Base-by-base conservation (phyloP, 805 yeast species). In the Vanderwaltozyma verrucispora region DNA sequence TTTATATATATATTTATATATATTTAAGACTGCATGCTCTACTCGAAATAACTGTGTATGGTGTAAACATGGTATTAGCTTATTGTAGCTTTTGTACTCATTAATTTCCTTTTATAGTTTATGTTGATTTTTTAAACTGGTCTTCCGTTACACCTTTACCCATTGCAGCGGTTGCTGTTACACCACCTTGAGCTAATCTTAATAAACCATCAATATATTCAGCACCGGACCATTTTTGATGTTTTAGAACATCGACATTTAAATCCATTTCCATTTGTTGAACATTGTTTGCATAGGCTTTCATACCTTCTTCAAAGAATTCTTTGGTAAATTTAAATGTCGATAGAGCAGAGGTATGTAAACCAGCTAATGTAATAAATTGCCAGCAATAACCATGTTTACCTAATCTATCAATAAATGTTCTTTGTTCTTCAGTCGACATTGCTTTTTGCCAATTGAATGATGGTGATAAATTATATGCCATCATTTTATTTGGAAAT, bases 161-260 rank as follows among this genome's bases (percentile, higher is more conserved):
- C 96, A 89, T 89, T 34, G 97, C 96, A 48, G 96, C 95, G 34
- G 97, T 89, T 15, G 94, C 80, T 36, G 88, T 72, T 41, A 88
- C 82, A 67, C 97, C 97, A 53, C 96, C 96, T 39, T 92, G 80
- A 19, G 87, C 92, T 64, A 86, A 70, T 64, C 80, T 87, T 62
- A 89, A 77, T 56, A 89, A 69, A 42, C 85, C 80, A 64, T 89
- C 97, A 56, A 89, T 81, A 69, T 86, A 88, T 65, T 85, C 95
- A 23, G 97, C 97, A 59, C 97, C 97, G 30, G 96, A 86, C 97
- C 97, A 89, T 64, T 88, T 86, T 66, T 89, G 97, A 65, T 89
- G 97, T 72, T 87, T 89, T 46, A 89, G 94, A 42, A 89, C 95
- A 64, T 89, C 97, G 48, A 88, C 95, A 47, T 85, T 88, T 42